phyloP scores from a whole-genome alignment of 2,329 filamentous ascomycete genomes.

The Fusarium dimerum region DNA sequence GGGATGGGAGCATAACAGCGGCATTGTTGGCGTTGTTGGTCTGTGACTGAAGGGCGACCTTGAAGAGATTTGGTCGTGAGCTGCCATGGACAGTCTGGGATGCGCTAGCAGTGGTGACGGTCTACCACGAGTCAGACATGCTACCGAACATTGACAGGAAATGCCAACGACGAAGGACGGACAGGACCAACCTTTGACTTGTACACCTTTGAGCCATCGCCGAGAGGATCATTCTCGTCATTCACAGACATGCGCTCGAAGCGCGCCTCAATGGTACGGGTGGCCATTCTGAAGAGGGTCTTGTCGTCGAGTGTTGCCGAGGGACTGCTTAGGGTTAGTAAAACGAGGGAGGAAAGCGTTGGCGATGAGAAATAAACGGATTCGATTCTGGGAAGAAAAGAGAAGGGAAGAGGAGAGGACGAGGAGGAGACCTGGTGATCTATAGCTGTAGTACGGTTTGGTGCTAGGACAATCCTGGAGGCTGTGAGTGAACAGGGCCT shows the following conservation, averaged over 20 bases:
- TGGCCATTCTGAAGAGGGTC: conserved; percentile 56
- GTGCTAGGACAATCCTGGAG: neutral
- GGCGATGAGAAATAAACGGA: no score
- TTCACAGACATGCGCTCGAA: conserved; percentile 89
- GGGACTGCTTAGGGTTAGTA: conserved; percentile 26
- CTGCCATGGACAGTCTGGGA: conserved; percentile 51
- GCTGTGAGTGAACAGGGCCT: neutral
- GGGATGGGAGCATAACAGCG: conserved; percentile 67
- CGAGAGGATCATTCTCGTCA: conserved; percentile 75
- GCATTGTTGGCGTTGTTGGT: conserved; percentile 65
- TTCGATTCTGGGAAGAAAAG: neutral
- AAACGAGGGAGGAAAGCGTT: conserved; percentile 2
- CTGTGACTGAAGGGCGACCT: conserved; percentile 79
- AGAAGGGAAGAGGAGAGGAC: neutral
- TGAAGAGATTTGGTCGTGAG: conserved; percentile 79
- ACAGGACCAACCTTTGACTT: conserved; percentile 71
- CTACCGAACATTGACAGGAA: neutral
- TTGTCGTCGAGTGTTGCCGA: neutral
- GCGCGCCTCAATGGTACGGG: conserved; percentile 77
- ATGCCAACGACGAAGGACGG: neutral
- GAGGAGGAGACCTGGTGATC: neutral
- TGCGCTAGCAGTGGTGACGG: conserved; percentile 30
- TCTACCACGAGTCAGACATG: conserved; percentile 39
- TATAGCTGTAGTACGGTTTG: neutral
- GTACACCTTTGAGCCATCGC: conserved; percentile 55